A percentile compares a stretch with the other conserved stretches of the same genome.
These are phyloP conservation scores for Myxozyma neotropica DNA, from an alignment of 805 yeast genomes.

Conservation along the genomic window DNA sequence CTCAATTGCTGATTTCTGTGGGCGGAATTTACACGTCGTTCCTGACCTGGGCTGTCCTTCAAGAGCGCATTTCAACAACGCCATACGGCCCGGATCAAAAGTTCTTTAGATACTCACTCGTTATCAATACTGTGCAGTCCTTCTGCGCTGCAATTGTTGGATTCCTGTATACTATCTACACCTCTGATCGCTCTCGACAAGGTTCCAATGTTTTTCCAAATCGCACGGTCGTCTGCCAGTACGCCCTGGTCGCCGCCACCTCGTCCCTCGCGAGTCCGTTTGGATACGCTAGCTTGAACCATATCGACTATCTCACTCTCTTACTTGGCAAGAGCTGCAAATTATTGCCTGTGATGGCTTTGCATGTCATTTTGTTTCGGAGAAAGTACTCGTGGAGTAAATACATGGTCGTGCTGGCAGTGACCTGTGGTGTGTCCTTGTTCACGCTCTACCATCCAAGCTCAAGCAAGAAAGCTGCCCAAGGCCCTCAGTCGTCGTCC, in stretches of 20 bases:
- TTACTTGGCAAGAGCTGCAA: constrained; percentile 92
- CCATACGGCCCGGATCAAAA: constrained; percentile 62
- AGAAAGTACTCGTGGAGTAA: constrained; percentile 74
- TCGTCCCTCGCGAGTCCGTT: constrained; percentile 83
- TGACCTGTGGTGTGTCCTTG: constrained; percentile 78
- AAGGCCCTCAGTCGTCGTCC: constrained; percentile 41
- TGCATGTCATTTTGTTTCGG: constrained; percentile 71
- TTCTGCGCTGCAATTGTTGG: constrained; percentile 73
- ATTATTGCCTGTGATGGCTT: constrained; percentile 88
- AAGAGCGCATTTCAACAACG: constrained; percentile 80
- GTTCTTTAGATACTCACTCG: constrained; percentile 72
- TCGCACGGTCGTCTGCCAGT: constrained; percentile 42
- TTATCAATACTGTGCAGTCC: constrained; percentile 77
- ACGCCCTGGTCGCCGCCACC: constrained; percentile 62
- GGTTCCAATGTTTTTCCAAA: constrained; percentile 37
- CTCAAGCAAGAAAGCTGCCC: constrained; percentile 39
- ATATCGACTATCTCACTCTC: constrained; percentile 83
- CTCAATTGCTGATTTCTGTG: constrained; percentile 41
- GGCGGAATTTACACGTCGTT: constrained; percentile 83
- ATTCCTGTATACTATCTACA: constrained; percentile 50
- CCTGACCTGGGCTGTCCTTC: constrained; percentile 87
- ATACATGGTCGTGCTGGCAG: constrained; percentile 72
- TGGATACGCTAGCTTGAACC: constrained; percentile 73
- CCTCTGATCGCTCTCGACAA: neutral
- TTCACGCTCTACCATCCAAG: constrained; percentile 63